Base-by-base conservation (phyloP, 148 eudicot species). In the Talinum fruticosum region DNA sequence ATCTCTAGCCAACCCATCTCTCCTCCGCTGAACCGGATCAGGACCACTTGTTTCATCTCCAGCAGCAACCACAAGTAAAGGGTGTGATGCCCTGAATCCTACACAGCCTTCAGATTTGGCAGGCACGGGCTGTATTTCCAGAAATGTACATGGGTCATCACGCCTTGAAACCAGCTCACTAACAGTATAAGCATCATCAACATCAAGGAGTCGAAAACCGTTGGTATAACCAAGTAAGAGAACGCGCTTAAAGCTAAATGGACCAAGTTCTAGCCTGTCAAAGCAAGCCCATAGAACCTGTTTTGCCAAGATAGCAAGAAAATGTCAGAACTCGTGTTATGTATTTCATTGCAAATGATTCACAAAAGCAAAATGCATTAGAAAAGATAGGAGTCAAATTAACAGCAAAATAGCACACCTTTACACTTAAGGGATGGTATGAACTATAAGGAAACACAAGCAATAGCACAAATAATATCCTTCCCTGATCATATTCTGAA, bases 251-350 rank as follows among this genome's bases (percentile, higher is more conserved):
- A 82, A 73, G 47, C 68, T 76, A 79, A 91, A 73, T 32, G 91
- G 84, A 84, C 89, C 83, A 67, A 91, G 89, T 74, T 96, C 97
- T 84, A 96, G 81, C 86, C 80, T 87, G 87, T 96, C 99, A 76
- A 96, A 96, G 87, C 97, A 90, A 81, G 97, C 90, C 96, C 97
- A 96, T 71, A 91, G 72, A 24, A 96, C 99, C 99, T 96, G 94
- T 82, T 82, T 76, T 44, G 51, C 49, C 79, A 80, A 57, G 23
- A 66, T 76, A 44, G 66, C 72, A n/a, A 57, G 74, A 49, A 8
- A 2, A 28, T 76, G 37, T 66, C 18, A 61, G 66, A 49, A 67
- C 57, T 21, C 36, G 30, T 16, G 7, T 7, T 2, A 61, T 18
- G 32, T 67, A 30, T 62, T 59, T 36, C 23, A 67, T n/a, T 72